Evolutionary conservation across 371 early-diverging fungal species (phyloP).

Genomic region (Haplosporangium sp.): DNA sequence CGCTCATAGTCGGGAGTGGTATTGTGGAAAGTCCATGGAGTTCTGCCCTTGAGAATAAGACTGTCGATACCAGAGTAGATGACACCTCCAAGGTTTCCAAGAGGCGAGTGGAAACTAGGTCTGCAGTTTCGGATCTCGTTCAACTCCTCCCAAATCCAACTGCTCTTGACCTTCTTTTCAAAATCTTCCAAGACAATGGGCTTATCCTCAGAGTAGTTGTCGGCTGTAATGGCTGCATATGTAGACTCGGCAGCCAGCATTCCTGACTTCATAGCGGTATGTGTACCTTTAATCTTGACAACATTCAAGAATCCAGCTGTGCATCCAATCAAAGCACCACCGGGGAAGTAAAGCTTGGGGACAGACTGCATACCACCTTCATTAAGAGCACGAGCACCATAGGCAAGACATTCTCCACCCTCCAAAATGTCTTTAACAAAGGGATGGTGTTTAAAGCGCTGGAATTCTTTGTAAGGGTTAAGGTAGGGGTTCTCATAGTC

Average conservation of each 20-base stretch:
- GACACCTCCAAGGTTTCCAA: slow-evolving; percentile 92
- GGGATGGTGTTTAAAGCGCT: slow-evolving; percentile 96
- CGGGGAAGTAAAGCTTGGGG: slow-evolving; percentile 95
- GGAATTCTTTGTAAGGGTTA: slow-evolving; percentile 97
- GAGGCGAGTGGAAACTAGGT: slow-evolving; percentile 93
- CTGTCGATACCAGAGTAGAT: slow-evolving; percentile 92
- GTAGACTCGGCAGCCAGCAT: slow-evolving; percentile 92
- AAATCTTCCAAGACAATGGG: slow-evolving; percentile 80
- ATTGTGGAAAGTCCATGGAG: slow-evolving; percentile 96
- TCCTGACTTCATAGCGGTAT: slow-evolving; percentile 98
- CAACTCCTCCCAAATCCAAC: slow-evolving; percentile 96
- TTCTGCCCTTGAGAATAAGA: slow-evolving; percentile 87
- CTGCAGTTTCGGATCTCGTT: slow-evolving; percentile 91
- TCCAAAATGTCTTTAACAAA: slow-evolving; percentile 82
- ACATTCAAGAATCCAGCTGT: slow-evolving; percentile 98
- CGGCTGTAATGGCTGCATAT: slow-evolving; percentile 72
- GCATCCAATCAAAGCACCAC: slow-evolving; percentile 97
- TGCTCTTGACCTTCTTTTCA: slow-evolving; percentile 84
- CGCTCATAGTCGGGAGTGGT: slow-evolving; percentile 85
- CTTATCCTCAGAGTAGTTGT: slow-evolving; percentile 54
- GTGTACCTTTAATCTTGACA: slow-evolving; percentile 99
- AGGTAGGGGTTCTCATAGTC: slow-evolving; percentile 96
- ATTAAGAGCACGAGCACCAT: slow-evolving; percentile 96
- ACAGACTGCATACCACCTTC: slow-evolving; percentile 95
- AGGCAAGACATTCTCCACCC: slow-evolving; percentile 93